Conservation (phyloP, 805 yeast species). For the Ogataea thermomethanolica region DNA sequence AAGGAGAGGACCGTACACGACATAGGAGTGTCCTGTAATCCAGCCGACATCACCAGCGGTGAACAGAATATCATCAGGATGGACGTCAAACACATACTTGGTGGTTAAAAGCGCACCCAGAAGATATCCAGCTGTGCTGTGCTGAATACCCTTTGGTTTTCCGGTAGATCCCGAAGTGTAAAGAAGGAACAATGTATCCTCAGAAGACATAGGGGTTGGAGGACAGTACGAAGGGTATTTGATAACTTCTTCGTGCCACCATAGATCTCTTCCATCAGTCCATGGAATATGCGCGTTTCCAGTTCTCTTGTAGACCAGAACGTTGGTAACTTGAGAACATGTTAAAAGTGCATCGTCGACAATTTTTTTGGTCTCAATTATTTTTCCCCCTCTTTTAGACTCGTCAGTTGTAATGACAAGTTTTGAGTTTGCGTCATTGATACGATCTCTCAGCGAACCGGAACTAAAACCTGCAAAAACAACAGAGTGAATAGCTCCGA, state of each 20-base stretch:
- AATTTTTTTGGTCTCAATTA: conserved; percentile 74
- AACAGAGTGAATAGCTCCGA: conserved; percentile 84
- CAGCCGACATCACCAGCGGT: conserved; percentile 92
- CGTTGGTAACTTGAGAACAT: conserved; percentile 66
- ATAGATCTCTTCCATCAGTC: conserved; percentile 59
- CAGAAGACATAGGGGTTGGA: conserved; percentile 73
- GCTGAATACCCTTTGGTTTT: conserved; percentile 83
- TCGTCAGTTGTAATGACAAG: conserved; percentile 79
- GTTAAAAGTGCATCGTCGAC: conserved; percentile 73
- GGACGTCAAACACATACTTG: conserved; percentile 73
- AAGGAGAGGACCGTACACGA: conserved; percentile 73
- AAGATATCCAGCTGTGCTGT: conserved; percentile 75
- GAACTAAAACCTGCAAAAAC: conserved; percentile 83
- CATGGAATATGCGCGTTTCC: conserved; percentile 53
- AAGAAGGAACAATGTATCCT: conserved; percentile 75
- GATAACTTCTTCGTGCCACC: conserved; percentile 70
- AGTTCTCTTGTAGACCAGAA: conserved; percentile 71
- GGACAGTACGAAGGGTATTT: conserved; percentile 68
- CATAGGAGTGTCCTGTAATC: conserved; percentile 88
- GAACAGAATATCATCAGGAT: conserved; percentile 68
- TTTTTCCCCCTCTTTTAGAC: conserved; percentile 79
- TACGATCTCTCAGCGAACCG: conserved; percentile 67
- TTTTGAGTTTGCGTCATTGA: conserved; percentile 67
- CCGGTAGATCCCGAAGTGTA: conserved; percentile 90
- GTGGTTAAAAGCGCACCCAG: conserved; percentile 72